Evolutionary conservation across 768 basidiomycete species (phyloP).

Genomic region (Imleria badia): DNA sequence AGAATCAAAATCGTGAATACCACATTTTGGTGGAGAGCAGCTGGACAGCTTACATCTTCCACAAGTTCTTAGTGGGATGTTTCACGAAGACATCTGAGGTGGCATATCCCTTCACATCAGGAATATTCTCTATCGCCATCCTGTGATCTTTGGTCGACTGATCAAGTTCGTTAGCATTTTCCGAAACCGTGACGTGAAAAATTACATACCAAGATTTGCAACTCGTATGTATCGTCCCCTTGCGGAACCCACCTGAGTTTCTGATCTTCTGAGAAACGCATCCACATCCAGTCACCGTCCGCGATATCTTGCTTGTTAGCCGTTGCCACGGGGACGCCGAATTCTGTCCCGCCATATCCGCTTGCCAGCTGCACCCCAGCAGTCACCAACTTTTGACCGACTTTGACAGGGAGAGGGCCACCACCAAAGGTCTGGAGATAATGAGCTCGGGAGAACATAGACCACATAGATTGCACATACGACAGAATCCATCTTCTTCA

Average conservation of each 20-base stretch:
- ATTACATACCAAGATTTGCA: conserved; percentile 36
- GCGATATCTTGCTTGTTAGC: conserved; percentile 12
- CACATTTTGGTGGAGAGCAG: background rate
- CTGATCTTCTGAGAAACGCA: conserved; percentile 26
- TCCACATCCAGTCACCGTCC: conserved; percentile 37
- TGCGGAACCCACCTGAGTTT: conserved; percentile 31
- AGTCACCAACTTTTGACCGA: conserved; percentile 34
- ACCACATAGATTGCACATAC: conserved; percentile 20
- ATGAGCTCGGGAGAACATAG: background rate
- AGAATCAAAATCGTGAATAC: background rate
- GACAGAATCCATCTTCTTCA: conserved; percentile 28
- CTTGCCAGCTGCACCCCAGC: conserved; percentile 34
- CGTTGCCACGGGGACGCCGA: conserved; percentile 7
- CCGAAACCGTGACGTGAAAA: background rate
- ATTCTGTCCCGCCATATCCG: conserved; percentile 40
- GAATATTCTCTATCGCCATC: conserved; percentile 33
- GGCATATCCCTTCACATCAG: conserved; percentile 40
- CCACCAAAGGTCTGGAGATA: conserved; percentile 36
- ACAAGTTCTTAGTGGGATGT: conserved; percentile 44
- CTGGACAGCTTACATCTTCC: conserved; percentile 28
- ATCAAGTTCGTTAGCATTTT: background rate
- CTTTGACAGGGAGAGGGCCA: conserved; percentile 36
- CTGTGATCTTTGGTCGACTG: background rate
- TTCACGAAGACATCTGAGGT: conserved; percentile 44
- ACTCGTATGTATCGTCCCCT: conserved; percentile 36